These are phyloP conservation scores for Epicoccum sorghinum DNA, from an alignment of 2,329 filamentous ascomycete species.

Conservation along the genomic window DNA sequence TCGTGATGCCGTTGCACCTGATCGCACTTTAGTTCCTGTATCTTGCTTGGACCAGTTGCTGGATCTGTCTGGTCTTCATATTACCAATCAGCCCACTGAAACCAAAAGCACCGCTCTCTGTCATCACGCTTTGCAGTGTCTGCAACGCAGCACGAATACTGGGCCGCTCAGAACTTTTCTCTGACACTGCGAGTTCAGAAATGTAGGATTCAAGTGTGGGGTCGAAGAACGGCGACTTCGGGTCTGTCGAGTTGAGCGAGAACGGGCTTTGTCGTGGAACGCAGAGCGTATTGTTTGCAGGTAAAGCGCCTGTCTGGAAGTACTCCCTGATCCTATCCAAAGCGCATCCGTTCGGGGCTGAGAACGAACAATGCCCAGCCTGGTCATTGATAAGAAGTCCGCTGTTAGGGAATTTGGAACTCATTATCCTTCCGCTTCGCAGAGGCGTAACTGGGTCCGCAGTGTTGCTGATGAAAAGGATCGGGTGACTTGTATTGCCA, in stretches of 20 bases:
- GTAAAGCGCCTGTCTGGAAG: slow-evolving; percentile 54
- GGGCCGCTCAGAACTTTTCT: neutral
- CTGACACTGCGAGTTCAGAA: neutral
- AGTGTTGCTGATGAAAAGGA: slow-evolving; percentile 64
- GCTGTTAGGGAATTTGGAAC: slow-evolving; percentile 51
- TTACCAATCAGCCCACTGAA: slow-evolving; percentile 14
- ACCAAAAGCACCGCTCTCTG: slow-evolving; percentile 12
- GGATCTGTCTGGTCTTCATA: neutral
- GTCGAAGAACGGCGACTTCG: slow-evolving; percentile 39
- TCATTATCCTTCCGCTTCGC: slow-evolving; percentile 50
- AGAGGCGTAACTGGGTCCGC: slow-evolving; percentile 67
- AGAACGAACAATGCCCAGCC: slow-evolving; percentile 54
- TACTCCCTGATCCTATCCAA: slow-evolving; percentile 43
- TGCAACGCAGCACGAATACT: slow-evolving; percentile 10
- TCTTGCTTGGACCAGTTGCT: neutral
- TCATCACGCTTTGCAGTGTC: slow-evolving; percentile 2
- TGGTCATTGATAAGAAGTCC: slow-evolving; percentile 53
- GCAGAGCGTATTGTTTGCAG: slow-evolving; percentile 54
- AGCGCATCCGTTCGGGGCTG: slow-evolving; percentile 46
- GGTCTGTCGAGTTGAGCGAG: slow-evolving; percentile 47
- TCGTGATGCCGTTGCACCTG: no score
- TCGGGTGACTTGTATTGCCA: slow-evolving; percentile 57
- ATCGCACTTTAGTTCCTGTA: neutral
- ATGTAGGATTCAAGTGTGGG: slow-evolving; percentile 13
- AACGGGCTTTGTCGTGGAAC: slow-evolving; percentile 40